Evolutionary conservation across 2,329 filamentous ascomycete genomes (phyloP).

Genomic region (Hymenoscyphus infarciens): DNA sequence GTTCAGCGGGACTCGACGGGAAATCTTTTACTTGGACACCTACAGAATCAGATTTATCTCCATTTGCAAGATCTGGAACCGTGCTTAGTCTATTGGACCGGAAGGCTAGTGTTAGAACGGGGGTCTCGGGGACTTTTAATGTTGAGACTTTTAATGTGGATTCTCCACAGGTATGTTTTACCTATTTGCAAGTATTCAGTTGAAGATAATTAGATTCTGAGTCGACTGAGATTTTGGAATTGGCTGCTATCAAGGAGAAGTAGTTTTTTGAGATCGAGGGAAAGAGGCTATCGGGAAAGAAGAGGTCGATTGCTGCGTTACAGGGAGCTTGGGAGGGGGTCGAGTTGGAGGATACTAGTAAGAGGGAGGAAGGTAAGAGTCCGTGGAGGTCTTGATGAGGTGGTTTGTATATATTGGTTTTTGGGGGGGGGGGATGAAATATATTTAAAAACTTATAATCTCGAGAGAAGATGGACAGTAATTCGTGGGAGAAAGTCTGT

Average conservation of each 20-base stretch:
- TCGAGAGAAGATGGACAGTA: too few species aligned
- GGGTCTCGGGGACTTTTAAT: not conserved
- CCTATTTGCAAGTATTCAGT: not conserved
- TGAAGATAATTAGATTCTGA: not conserved
- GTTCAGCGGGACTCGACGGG: constrained; percentile 3
- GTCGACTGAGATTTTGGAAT: not conserved
- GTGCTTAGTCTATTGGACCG: not conserved
- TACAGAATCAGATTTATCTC: not conserved
- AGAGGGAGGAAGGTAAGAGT: too few species aligned
- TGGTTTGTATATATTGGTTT: too few species aligned
- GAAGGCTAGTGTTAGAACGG: not conserved
- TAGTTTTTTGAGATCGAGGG: not conserved
- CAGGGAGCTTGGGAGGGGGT: not conserved
- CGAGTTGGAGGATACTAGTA: not conserved
- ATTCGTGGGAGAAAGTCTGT: too few species aligned
- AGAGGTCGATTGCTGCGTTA: not conserved
- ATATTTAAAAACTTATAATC: too few species aligned
- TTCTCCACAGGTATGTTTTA: not conserved
- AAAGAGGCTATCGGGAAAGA: not conserved
- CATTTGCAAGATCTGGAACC: not conserved
- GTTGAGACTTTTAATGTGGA: not conserved
- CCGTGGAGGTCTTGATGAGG: too few species aligned
- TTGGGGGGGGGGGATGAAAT: too few species aligned
- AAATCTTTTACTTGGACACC: constrained; percentile 5
- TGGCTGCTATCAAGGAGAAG: not conserved